These are phyloP conservation scores for Gentiana straminea DNA, from an alignment of 257 asterid genomes.

Conservation along the genomic window DNA sequence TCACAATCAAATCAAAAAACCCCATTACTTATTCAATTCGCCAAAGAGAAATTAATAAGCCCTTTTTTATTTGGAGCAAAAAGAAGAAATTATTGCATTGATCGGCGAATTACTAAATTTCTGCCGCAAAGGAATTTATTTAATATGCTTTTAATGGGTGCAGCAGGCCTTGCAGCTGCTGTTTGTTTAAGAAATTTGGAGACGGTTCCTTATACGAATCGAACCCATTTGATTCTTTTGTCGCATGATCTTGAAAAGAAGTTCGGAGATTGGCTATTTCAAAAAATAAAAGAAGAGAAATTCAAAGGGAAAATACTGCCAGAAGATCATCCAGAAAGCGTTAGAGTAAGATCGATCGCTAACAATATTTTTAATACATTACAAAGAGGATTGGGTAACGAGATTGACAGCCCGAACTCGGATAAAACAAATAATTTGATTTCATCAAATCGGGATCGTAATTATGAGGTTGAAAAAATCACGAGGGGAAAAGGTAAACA, in stretches of 20 bases:
- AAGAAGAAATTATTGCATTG: constrained; percentile 61
- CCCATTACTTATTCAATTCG: constrained; percentile 17
- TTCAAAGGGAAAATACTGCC: constrained; percentile 73
- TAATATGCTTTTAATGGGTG: constrained; percentile 33
- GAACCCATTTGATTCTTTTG: no score
- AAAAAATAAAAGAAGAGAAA: constrained; percentile 22
- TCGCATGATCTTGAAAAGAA: constrained; percentile 38
- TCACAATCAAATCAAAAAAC: no score
- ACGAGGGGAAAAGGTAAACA: no score
- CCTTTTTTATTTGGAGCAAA: constrained; percentile 14
- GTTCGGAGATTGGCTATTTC: constrained; percentile 57
- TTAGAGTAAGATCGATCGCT: constrained; percentile 59
- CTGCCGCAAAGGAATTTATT: constrained; percentile 43
- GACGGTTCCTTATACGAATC: no score
- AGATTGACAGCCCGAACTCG: constrained; percentile 22
- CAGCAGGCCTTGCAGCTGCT: constrained; percentile 32
- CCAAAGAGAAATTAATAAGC: constrained; percentile 31
- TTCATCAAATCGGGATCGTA: constrained; percentile 50
- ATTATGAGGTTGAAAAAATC: no score
- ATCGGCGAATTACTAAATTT: constrained; percentile 47
- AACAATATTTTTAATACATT: constrained; percentile 59
- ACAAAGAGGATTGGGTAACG: constrained; percentile 71
- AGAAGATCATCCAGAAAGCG: constrained; percentile 5
- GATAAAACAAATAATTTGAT: constrained; percentile 31
- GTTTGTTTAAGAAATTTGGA: no score